Percentiles rank a stretch among this genome's conserved stretches.
Conservation (phyloP, 768 basidiomycete species). For the Panellus pusillus region DNA sequence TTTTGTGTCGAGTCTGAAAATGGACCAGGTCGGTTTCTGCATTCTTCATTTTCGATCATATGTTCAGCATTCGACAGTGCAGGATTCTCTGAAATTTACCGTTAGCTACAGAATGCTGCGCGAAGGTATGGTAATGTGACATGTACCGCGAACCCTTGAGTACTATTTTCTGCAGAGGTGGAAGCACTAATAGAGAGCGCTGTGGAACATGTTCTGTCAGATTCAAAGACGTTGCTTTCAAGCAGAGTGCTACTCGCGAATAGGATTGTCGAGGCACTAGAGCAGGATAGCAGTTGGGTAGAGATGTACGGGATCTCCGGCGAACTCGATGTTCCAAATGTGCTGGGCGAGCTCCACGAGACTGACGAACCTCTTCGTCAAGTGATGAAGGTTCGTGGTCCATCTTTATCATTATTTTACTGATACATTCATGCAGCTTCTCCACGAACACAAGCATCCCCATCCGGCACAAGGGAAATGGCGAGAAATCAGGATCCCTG, state of each 20-base stretch:
- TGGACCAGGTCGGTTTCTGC: slow-evolving; percentile 53
- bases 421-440: slow-evolving; percentile 30
- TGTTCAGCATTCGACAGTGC: slow-evolving; percentile 41
- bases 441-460: slow-evolving; percentile 46
- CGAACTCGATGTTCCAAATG: slow-evolving; percentile 58
- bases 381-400: slow-evolving; percentile 32
- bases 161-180: slow-evolving; percentile 51
- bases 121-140: slow-evolving; percentile 56
- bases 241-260: slow-evolving; percentile 47
- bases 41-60: neutral
- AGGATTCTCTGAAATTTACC: slow-evolving; percentile 59
- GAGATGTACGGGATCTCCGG: slow-evolving; percentile 70
- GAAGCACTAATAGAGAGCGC: slow-evolving; percentile 56
- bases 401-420: neutral
- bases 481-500: slow-evolving; percentile 79
- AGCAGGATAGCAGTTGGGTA: slow-evolving; percentile 66
- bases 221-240: slow-evolving; percentile 31
- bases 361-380: slow-evolving; percentile 32
- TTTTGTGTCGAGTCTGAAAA: slow-evolving; percentile 71
- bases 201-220: slow-evolving; percentile 43
- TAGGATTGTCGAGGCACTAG: slow-evolving; percentile 57
- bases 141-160: neutral
- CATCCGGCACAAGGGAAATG: slow-evolving; percentile 48
- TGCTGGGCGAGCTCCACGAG: slow-evolving; percentile 29
- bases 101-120: slow-evolving; percentile 79